Base-by-base conservation (phyloP, 306 rosid species). In the Hippophae rhamnoides region DNA sequence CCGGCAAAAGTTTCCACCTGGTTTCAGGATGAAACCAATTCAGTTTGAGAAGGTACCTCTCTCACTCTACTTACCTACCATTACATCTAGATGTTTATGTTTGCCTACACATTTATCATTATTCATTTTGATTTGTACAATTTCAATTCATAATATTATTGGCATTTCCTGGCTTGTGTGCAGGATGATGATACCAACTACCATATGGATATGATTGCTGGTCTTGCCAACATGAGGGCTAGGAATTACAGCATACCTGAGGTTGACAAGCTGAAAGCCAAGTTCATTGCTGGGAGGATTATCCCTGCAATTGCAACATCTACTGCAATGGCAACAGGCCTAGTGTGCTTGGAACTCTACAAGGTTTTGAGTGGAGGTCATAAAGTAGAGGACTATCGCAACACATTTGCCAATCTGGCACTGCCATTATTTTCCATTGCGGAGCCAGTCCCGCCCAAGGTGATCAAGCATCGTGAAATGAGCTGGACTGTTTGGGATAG, bases 161-260 rank as follows among this genome's bases (percentile, higher is more conserved):
- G 12, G 10, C 6, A 12, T 13, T 5, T 49, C 53, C 25, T 49
- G 3, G 7, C 53, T 4, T 7, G 12, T 23, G 38, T 58, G 66
- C 75, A 73, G 72, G 73, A 73, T 52, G 77, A 73, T 67, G 77
- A 73, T 43, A 61, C 73, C 45, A 73, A 73, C 72, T 73, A 66
- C 52, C 77, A 73, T 52, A 73, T 73, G 72, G 77, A 73, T 43
- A 40, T 73, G 40, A 73, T 73, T 49, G 72, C 77, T 48, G 72
- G 72, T 41, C 70, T 73, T 67, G 72, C 77, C 8, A 73, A 73
- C 51, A 73, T 66, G 77, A 67, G 77, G 64, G 77, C 77, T 10
- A 73, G 77, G 77, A 73, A 67, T 26, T 73, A 73, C 18, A 56
- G 77, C 13, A 73, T 73, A 2, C 69, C 69, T 45, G 77, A 73